These are phyloP conservation scores for Vigna trinervia DNA, from an alignment of 306 rosid species.

Conservation along the genomic window DNA sequence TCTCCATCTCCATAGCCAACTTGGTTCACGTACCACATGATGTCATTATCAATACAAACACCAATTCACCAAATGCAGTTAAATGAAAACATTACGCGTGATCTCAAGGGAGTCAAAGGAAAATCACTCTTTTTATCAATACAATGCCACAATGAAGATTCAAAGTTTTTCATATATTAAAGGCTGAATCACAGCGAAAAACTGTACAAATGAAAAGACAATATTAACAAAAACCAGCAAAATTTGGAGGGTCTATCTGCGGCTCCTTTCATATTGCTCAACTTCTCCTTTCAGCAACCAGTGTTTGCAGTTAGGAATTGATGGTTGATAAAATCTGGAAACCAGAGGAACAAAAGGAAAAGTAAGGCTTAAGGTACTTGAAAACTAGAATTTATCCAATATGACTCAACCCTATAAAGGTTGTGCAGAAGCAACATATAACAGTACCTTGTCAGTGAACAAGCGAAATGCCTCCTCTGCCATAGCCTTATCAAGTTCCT, in stretches of 20 bases:
- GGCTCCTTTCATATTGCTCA: constrained; percentile 19
- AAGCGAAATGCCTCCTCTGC: constrained; percentile 61
- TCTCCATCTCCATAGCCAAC: neutral
- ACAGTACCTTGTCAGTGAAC: constrained; percentile 73
- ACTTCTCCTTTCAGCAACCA: constrained; percentile 29
- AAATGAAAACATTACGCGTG: constrained; percentile 1
- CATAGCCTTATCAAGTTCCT: constrained; percentile 91
- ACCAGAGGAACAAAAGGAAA: constrained; percentile 28
- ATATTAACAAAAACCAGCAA: constrained; percentile 29
- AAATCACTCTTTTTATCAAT: constrained; percentile 15
- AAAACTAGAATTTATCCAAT: constrained; percentile 26
- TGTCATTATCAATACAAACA: constrained; percentile 28
- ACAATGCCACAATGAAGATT: constrained; percentile 8
- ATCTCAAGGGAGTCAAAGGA: neutral
- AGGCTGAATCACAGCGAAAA: constrained; percentile 4
- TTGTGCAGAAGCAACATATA: constrained; percentile 29
- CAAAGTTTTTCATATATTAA: constrained; percentile 13
- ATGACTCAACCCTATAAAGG: constrained; percentile 18
- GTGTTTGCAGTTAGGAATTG: constrained; percentile 47
- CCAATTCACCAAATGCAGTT: constrained; percentile 1
- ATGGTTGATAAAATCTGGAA: constrained; percentile 68
- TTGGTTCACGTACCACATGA: neutral
- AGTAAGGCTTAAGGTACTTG: neutral
- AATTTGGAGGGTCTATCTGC: constrained; percentile 27
- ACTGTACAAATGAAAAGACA: constrained; percentile 37